Base-by-base conservation (phyloP, 208 protist species). In the Leishmania guyanensis region DNA sequence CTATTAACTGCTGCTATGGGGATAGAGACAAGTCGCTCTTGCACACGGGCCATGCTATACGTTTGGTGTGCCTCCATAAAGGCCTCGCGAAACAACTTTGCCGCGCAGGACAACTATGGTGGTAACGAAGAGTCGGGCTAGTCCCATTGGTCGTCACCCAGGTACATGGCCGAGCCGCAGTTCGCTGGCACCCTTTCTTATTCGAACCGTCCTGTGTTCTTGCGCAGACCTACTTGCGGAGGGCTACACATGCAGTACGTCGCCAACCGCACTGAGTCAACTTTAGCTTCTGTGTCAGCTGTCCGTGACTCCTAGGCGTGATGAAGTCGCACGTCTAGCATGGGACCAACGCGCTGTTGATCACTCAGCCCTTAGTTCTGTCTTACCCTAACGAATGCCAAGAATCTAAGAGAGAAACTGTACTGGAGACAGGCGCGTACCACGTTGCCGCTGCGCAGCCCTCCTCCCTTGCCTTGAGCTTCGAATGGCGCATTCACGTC, bases 141-240 rank as follows among this genome's bases (percentile, higher is more conserved):
- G 36, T 39, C 36, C 36, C 36, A 39, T 39, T 39, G 36, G 36
- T 39, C 36, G 36, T 39, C 36, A 39, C 36, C 36, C 36, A 39
- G 36, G 36, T 39, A 39, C 36, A 39, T 39, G 36, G 36, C 36
- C 36, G 36, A 39, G 54, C 54, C 54, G 10, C 54, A 58, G 16
- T 58, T 58, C 54, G 20, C 14, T 68, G 66, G 29, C 14, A 78
- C 70, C 48, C 79, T 77, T 50, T 26, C 26, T 51, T 83, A 48
- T 20, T 83, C 73, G 26, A 83, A 58, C 26, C 68, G 60, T 8
- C 43, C 62, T 22, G 72, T 83, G 51, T 73, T 78, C 62, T 83
- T 83, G 51, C 79, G 79, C 33, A 64, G 79, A 1, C 73, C 73
- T 1, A 83, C 60, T 8, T 78, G 64, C 58, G 53, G 79, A n/a